Conservation (phyloP, 176 grass and related monocot species). For the Microstegium vimineum region DNA sequence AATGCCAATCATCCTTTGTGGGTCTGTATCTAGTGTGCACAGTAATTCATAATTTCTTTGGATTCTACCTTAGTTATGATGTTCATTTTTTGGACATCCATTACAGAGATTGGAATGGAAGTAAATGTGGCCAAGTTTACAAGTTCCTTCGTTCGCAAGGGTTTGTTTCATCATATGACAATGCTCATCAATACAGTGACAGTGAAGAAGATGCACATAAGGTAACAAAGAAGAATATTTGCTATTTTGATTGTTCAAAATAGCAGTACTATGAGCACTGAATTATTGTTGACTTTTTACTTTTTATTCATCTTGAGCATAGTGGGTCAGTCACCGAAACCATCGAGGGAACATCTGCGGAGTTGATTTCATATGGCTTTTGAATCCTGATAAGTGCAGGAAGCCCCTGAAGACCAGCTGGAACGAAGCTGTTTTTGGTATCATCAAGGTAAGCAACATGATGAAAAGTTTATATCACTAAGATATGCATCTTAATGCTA, state of each 20-base stretch:
- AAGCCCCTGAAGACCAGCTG: constrained; percentile 87
- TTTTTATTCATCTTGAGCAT: not conserved
- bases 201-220: constrained; percentile 87
- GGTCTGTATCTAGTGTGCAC: constrained; percentile 47
- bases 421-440: constrained; percentile 90
- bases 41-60: constrained; percentile 2
- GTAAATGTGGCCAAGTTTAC: constrained; percentile 95
- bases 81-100: not conserved
- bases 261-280: not conserved
- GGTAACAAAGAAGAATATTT: constrained; percentile 42
- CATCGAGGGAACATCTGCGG: constrained; percentile 91
- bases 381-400: constrained; percentile 73
- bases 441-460: constrained; percentile 73
- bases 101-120: constrained; percentile 89
- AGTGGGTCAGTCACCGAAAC: constrained; percentile 98
- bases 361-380: constrained; percentile 97
- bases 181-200: constrained; percentile 84
- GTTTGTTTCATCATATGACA: constrained; percentile 89
- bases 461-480: constrained; percentile 9
- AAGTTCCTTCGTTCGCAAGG: constrained; percentile 87
- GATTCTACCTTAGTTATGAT: not conserved
- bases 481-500: constrained; percentile 27
- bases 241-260: constrained; percentile 20
- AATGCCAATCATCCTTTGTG: constrained; percentile 77
- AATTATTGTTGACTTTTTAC: not conserved